These are phyloP conservation scores for Ogataea hybrid DNA, from an alignment of 1,139 yeast genomes.

Conservation along the genomic window DNA sequence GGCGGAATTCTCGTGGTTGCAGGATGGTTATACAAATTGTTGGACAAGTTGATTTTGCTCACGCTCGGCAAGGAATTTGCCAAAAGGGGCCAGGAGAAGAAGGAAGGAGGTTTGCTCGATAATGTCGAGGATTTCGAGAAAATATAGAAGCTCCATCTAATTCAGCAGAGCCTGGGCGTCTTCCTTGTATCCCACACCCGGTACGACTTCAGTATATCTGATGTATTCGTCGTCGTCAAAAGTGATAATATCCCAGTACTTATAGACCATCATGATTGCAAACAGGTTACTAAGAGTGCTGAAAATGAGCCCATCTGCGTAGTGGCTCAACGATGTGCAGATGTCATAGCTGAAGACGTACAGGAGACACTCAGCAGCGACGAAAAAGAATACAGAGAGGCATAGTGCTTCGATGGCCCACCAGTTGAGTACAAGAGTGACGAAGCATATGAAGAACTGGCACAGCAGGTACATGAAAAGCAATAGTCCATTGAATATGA, in stretches of 20 bases:
- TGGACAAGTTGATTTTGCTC: constrained; percentile 44
- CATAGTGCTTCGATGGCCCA: constrained; percentile 88
- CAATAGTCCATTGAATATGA: constrained; percentile 66
- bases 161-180: constrained; percentile 16
- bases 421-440: constrained; percentile 60
- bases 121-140: constrained; percentile 27
- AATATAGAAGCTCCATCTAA: constrained; percentile 13
- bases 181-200: constrained; percentile 26
- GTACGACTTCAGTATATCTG: constrained; percentile 29
- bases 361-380: constrained; percentile 72
- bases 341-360: constrained; percentile 66
- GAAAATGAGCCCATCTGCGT: constrained; percentile 86
- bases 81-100: constrained; percentile 55
- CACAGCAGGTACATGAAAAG: constrained; percentile 61
- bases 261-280: constrained; percentile 90
- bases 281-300: constrained; percentile 78
- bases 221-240: constrained; percentile 92
- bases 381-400: constrained; percentile 70
- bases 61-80: constrained; percentile 52
- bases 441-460: constrained; percentile 67
- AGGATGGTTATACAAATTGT: constrained; percentile 38
- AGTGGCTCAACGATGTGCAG: constrained; percentile 75
- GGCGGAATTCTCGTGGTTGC: constrained; percentile 68
- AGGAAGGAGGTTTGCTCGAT: constrained; percentile 30
- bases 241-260: constrained; percentile 97